phyloP scores from a whole-genome alignment of 2,329 filamentous ascomycete species.

The Hymenoscyphus repandus region DNA sequence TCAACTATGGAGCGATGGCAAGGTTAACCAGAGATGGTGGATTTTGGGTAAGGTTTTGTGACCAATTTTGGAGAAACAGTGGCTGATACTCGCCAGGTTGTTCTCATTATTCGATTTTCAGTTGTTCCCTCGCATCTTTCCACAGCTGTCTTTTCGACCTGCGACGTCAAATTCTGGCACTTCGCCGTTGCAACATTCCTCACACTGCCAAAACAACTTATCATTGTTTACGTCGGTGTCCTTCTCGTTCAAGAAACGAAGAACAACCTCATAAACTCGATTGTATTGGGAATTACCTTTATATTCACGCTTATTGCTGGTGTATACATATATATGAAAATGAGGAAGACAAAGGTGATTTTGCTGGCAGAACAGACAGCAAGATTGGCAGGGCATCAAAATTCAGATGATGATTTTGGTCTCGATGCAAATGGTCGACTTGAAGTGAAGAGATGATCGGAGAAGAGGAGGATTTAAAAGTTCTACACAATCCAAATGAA shows the following conservation, averaged over 20 bases:
- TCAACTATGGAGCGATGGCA: constrained; percentile 37
- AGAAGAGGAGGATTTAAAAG: not conserved
- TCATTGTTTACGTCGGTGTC: constrained; percentile 37
- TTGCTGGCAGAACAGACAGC: constrained; percentile 32
- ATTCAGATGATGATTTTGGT: no score
- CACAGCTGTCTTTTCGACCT: constrained; percentile 39
- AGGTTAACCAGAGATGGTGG: constrained; percentile 37
- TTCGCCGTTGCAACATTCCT: constrained; percentile 37
- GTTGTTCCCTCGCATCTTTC: constrained; percentile 38
- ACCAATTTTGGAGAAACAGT: not conserved
- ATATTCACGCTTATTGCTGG: constrained; percentile 34
- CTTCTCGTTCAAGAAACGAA: constrained; percentile 31
- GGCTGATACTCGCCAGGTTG: constrained; percentile 27
- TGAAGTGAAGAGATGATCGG: not conserved
- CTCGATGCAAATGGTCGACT: not conserved
- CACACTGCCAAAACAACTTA: constrained; percentile 38
- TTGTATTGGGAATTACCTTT: constrained; percentile 33
- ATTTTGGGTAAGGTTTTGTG: constrained; percentile 32
- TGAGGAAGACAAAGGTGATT: constrained; percentile 32
- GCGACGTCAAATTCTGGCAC: constrained; percentile 38
- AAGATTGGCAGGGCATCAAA: no score
- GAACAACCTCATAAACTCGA: constrained; percentile 30
- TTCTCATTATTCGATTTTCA: constrained; percentile 38
- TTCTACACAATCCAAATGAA: no score
- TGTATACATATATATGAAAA: constrained; percentile 35